phyloP scores from a whole-genome alignment of 331 rosid genomes.

The Acacia concinna region DNA sequence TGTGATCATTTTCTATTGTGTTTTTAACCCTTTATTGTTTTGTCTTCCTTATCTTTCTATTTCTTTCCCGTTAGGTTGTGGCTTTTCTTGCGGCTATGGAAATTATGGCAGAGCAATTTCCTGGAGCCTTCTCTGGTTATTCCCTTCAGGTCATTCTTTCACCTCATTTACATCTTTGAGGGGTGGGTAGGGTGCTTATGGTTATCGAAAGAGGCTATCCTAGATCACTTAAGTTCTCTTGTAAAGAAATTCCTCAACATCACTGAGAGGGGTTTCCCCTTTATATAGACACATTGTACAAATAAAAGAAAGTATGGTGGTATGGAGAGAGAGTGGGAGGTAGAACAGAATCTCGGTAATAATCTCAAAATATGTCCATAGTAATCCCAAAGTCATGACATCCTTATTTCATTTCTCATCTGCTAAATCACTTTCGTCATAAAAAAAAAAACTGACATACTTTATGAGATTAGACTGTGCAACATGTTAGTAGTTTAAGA shows the following conservation, averaged over 20 bases:
- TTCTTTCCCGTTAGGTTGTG: constrained; percentile 62
- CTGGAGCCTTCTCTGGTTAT: constrained; percentile 91
- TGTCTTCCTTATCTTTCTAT: constrained; percentile 32
- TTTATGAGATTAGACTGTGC: neutral
- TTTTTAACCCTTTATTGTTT: constrained; percentile 10
- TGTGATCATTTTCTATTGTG: constrained; percentile 1
- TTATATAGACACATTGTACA: neutral
- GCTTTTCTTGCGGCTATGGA: constrained; percentile 99
- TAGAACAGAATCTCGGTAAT: neutral
- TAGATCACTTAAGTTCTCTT: neutral
- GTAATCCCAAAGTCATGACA: neutral
- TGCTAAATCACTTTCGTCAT: neutral
- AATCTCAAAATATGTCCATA: neutral
- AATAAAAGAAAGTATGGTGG: neutral
- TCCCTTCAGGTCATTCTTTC: constrained; percentile 64
- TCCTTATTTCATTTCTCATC: neutral
- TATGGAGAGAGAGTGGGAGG: neutral
- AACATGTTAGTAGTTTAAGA: neutral
- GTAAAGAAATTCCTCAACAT: neutral
- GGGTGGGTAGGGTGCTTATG: neutral
- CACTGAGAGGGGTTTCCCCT: neutral
- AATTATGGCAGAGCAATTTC: constrained; percentile 84
- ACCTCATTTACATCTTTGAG: constrained; percentile 19
- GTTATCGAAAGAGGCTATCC: neutral
- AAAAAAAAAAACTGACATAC: neutral